A percentile compares a stretch with the other conserved stretches of the same genome.
phyloP scores from a whole-genome alignment of 768 basidiomycete genomes.

The Trametes sanguinea region DNA sequence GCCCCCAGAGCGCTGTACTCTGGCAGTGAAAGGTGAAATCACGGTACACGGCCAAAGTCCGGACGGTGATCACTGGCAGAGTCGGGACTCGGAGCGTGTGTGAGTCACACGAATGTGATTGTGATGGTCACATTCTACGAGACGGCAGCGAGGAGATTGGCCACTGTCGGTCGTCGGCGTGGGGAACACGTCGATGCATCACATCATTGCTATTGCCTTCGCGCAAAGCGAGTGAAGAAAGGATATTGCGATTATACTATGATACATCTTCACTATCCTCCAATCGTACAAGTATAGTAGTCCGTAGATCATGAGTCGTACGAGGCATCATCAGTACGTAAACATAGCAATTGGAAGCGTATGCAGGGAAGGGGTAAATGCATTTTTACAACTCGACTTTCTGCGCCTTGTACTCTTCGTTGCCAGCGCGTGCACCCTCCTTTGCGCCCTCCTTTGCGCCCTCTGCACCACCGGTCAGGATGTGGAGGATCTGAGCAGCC shows the following conservation, averaged over 20 bases:
- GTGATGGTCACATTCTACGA: no score
- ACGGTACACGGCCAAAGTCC: no score
- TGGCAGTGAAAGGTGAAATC: no score
- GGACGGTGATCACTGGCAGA: no score
- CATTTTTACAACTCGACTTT: conserved; percentile 20
- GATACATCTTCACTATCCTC: neutral
- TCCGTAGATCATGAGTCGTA: neutral
- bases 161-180: no score
- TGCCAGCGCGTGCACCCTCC: conserved; percentile 27
- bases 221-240: neutral
- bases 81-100: no score
- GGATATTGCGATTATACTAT: neutral
- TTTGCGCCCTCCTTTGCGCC: conserved; percentile 35
- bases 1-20: no score
- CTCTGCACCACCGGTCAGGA: conserved; percentile 44
- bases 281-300: conserved; percentile 8
- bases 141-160: no score
- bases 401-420: conserved; percentile 26
- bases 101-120: no score
- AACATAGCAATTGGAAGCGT: neutral
- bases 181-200: no score
- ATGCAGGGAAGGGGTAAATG: neutral
- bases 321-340: neutral
- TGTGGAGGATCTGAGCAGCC: conserved; percentile 45
- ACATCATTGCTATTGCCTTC: no score